phyloP scores from a whole-genome alignment of 768 basidiomycete species.

The Tulasnella sp. region DNA sequence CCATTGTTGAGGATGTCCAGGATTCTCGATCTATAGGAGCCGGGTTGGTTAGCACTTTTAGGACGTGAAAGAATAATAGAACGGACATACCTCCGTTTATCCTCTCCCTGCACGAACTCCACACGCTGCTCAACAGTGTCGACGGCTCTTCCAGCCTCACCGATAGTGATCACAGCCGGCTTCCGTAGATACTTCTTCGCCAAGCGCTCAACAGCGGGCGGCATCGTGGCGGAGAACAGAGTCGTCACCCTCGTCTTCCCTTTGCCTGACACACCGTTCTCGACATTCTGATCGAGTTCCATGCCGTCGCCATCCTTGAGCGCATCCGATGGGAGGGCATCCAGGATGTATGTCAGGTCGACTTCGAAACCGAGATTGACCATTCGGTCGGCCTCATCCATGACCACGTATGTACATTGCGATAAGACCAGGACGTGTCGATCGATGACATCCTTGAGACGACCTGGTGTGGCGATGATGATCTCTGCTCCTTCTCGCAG shows the following conservation, averaged over 20 bases:
- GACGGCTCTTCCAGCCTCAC: slow-evolving; percentile 94
- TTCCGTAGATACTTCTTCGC: slow-evolving; percentile 87
- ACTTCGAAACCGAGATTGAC: slow-evolving; percentile 94
- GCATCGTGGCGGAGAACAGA: slow-evolving; percentile 98
- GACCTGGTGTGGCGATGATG: slow-evolving; percentile 96
- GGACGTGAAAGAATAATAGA: neutral
- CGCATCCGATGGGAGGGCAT: slow-evolving; percentile 76
- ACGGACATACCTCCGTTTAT: slow-evolving; percentile 81
- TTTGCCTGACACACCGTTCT: slow-evolving; percentile 51
- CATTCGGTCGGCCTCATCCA: slow-evolving; percentile 99
- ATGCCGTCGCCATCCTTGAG: slow-evolving; percentile 77
- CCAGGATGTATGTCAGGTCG: slow-evolving; percentile 88
- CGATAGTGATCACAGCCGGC: slow-evolving; percentile 94
- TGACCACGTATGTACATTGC: slow-evolving; percentile 96
- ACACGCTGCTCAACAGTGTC: slow-evolving; percentile 96
- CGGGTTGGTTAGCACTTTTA: slow-evolving; percentile 7
- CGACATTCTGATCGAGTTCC: slow-evolving; percentile 56
- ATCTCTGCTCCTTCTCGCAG: slow-evolving; percentile 97
- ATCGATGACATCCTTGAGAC: slow-evolving; percentile 95
- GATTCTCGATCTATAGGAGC: slow-evolving; percentile 62
- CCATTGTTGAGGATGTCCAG: slow-evolving; percentile 89
- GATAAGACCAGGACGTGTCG: slow-evolving; percentile 89
- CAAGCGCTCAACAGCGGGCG: slow-evolving; percentile 87
- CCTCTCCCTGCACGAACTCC: slow-evolving; percentile 85
- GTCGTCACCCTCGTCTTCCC: slow-evolving; percentile 88